Evolutionary conservation across 208 protist species (phyloP), one percentile per base, ranked within the genome.

Genomic region (Balamuthia mandrillaris): DNA sequence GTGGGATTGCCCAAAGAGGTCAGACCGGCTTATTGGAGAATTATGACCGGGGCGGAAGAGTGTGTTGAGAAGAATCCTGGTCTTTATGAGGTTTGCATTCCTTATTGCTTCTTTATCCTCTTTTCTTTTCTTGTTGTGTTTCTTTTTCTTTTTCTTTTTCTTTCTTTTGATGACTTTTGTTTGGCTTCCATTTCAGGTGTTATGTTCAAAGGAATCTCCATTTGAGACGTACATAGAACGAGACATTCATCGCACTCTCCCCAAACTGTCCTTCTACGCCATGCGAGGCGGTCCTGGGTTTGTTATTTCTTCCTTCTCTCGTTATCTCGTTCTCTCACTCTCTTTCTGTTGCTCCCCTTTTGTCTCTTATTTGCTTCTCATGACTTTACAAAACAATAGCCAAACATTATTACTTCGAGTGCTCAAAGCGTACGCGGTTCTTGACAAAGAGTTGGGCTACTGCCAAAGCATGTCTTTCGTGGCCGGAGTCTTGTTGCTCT

Each of bases 371-470:
- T n/a, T n/a, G n/a, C n/a, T n/a, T n/a, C n/a, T n/a, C n/a, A n/a
- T n/a, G n/a, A n/a, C n/a, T 29, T 63, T 7, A 29, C 18, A 29
- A 21, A 63, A 9, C 56, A 63, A 63, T 29, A 74, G 65, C 14
- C 65, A 74, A 18, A 37, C 41, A 29, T 37, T 42, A 2, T 42
- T 74, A n/a, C 51, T 74, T 42, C 45, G 51, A 24, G 65, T 74
- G 39, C 65, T 74, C 16, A 74, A 74, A 31, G 65, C 65, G 18
- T 74, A 74, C 39, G 51, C 41, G 12, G 65, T 74, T 24, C 33
- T 74, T 37, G 65, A 74, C 41, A 74, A 74, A 31, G 65, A 74
- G 65, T 42, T 74, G 33, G 65, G 65, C 16, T 74, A 74, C 41
- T 74, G 65, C 41, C 65, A 74, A 42, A 52, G 41, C 33, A 74